Evolutionary conservation across 192 early-diverging fungal species (phyloP), one percentile per base, ranked within the genome.

Genomic region (Paraglomus occultum): DNA sequence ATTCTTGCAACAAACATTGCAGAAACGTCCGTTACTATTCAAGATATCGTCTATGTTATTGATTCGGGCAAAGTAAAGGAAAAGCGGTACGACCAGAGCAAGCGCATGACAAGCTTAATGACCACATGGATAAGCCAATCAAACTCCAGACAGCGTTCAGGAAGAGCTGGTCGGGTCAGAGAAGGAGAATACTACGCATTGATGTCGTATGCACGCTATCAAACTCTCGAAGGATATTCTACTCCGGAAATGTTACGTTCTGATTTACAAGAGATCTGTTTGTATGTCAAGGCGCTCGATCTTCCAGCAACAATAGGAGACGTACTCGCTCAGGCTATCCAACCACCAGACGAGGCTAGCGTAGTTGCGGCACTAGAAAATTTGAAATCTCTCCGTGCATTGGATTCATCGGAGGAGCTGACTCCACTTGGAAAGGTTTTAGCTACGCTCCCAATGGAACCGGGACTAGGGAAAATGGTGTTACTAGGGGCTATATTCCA

Each of bases 11-110:
- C 89, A 42, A 91, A 90, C 66, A 87, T 91, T 75, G 89, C 89
- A 22, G 89, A 91, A 77, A 91, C 89, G 6, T 83, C 84, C 51
- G 85, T 90, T 43, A 90, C 90, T n/a, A 87, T 91, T 43, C 88
- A 82, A 43, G 90, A 92, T 70, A 80, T 89, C 18, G 85, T 88
- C 8, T 85, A 77, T 74, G 88, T 91, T 1, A 79, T 92, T 53
- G 90, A 92, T 70, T 77, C 82, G 8, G 88, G 87, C 14, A 77
- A 81, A 54, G 87, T 87, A 62, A 92, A 90, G 77, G 87, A 90
- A 51, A 76, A 74, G 17, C 76, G 74, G 39, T 82, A 82, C 42
- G 78, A 82, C 53, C 76, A 75, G 7, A 74, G 65, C 31, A 79
- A 76, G 49, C 50, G 80, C 14, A 78, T 80, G 72, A 80, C 78